Evolutionary conservation across 345 rosid genomes (phyloP).

Genomic region (Microthlaspi erraticum): DNA sequence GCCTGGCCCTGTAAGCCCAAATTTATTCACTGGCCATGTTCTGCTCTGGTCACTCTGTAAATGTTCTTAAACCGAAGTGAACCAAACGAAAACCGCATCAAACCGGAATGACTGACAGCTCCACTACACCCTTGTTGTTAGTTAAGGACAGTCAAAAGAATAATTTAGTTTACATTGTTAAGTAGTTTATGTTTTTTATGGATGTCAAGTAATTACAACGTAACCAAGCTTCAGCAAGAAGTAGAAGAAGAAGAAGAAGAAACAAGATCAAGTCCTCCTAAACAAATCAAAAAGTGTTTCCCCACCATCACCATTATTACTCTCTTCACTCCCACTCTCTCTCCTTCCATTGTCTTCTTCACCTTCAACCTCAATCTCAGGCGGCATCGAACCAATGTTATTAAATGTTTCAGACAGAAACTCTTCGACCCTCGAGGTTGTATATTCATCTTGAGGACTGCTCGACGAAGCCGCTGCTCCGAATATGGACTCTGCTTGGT

Average conservation of each 20-base stretch:
- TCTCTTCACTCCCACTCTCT: constrained; percentile 37
- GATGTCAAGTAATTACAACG: constrained; percentile 32
- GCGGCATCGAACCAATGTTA: constrained; percentile 46
- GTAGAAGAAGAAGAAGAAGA: no score
- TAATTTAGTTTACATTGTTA: constrained; percentile 5
- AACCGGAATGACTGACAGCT: background rate
- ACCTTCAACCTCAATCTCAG: constrained; percentile 48
- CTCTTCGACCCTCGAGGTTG: constrained; percentile 62
- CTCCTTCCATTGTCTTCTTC: constrained; percentile 49
- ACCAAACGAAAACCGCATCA: background rate
- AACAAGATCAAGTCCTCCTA: constrained; percentile 46
- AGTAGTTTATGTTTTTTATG: background rate
- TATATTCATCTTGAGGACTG: constrained; percentile 48
- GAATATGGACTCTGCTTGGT: constrained; percentile 58
- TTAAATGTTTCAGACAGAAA: constrained; percentile 58
- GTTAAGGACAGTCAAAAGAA: background rate
- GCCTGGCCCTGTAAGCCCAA: background rate
- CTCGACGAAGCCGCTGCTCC: constrained; percentile 44
- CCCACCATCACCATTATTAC: constrained; percentile 39
- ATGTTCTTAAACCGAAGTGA: background rate
- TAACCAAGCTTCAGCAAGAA: constrained; percentile 5
- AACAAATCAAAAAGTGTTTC: constrained; percentile 71
- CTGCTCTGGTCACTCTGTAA: no score
- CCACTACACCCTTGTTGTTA: background rate
- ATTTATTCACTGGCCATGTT: no score